Base-by-base conservation (phyloP, 2,329 filamentous ascomycete species). In the Cytospora chrysosperma region DNA sequence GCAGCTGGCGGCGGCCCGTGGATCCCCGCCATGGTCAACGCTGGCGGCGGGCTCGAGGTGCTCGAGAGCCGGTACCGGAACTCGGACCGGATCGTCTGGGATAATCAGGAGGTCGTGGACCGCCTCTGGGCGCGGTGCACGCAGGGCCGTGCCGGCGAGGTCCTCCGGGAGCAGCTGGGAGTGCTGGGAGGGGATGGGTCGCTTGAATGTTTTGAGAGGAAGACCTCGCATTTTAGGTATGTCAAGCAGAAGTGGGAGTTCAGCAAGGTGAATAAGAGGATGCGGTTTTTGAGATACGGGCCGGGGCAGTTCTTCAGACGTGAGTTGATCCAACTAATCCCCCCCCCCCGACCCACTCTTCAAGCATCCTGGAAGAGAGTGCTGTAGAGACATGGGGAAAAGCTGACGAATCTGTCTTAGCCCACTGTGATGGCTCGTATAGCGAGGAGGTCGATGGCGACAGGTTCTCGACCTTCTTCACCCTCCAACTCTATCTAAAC, bases 31-130 rank as follows among this genome's bases (percentile, higher is more conserved):
- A 81, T 91, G 73, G 81, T 93, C 63, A 89, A 89, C 71, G 73
- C 85, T 27, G 89, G 89, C 6, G 74, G 74, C 5, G 89, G 89
- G 3, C 77, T 73, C 62, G 87, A 94, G 74, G 74, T 79, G 3
- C 73, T 87, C 50, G 75, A 81, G 4, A 78, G 82, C 1, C 81
- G 85, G 10, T 85, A 85, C 56, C 82, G 91, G 19, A 88, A 90
- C 65, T 88, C 88, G 69, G 88, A 88, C n/a, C 83, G 91, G 3
- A 91, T 94, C 67, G 88, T 95, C 68, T 91, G 87, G 84, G 90
- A 95, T 70, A 76, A 82, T 17, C 78, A 81, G 56, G 82, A 84
- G 1, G 68, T 94, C 1, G 87, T 85, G 0, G 80, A 84, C 27
- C 82, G 85, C 26, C 69, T 95, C 0, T 88, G 89, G 82, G 78